Evolutionary conservation across 2,329 filamentous ascomycete species (phyloP).

Genomic region (Balansia obtecta): DNA sequence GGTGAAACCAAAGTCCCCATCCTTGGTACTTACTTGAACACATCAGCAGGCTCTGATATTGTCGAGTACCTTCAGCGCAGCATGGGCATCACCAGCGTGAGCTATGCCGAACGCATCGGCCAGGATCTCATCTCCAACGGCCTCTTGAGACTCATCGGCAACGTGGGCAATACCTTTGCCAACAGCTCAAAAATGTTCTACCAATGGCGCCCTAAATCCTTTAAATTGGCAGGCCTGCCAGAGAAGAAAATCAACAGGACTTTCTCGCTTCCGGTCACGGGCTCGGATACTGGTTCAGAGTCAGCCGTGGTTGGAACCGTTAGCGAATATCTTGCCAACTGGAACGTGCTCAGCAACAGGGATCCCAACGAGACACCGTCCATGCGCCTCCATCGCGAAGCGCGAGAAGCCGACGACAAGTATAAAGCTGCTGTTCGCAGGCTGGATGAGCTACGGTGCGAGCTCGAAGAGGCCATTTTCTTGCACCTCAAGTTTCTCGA

Average conservation of each 20-base stretch:
- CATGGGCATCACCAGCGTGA: constrained; percentile 72
- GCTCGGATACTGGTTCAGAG: constrained; percentile 40
- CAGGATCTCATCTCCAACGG: constrained; percentile 83
- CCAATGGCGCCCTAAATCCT: constrained; percentile 89
- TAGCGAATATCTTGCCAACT: constrained; percentile 79
- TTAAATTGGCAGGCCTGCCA: constrained; percentile 74
- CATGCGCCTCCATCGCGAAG: constrained; percentile 78
- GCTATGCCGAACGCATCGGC: constrained; percentile 86
- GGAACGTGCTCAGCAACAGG: constrained; percentile 75
- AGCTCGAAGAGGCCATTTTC: constrained; percentile 89
- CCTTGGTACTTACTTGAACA: constrained; percentile 87
- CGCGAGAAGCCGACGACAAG: constrained; percentile 78
- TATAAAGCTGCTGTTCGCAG: constrained; percentile 82
- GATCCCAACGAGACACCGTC: constrained; percentile 88
- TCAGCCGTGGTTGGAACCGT: constrained; percentile 74
- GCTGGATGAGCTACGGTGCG: constrained; percentile 82
- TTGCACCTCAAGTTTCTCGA: constrained; percentile 92
- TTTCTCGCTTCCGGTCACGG: constrained; percentile 56
- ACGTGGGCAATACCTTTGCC: constrained; percentile 88
- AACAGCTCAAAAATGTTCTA: constrained; percentile 98
- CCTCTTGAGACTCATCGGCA: constrained; percentile 81
- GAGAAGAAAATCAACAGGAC: constrained; percentile 78
- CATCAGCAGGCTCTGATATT: constrained; percentile 81
- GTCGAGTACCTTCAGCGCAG: constrained; percentile 89
- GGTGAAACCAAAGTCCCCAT: constrained; percentile 93